Percentiles rank a stretch among this genome's conserved stretches.
These are phyloP conservation scores for Ascochyta lentis DNA, from an alignment of 2,329 filamentous ascomycete species.

Conservation along the genomic window DNA sequence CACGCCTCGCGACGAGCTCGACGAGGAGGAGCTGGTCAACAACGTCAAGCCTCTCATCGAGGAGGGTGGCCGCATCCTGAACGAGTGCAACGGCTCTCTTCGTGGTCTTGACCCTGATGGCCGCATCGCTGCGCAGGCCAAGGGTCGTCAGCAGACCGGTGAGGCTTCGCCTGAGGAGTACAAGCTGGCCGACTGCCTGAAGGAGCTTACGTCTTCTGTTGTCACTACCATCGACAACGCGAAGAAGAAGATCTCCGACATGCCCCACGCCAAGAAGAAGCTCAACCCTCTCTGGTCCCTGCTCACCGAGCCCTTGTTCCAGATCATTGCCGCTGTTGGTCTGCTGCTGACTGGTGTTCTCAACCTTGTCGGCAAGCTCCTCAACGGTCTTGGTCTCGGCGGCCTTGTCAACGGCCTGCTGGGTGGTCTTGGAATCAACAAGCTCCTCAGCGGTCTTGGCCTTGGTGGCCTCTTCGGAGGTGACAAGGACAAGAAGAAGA, in stretches of 20 bases:
- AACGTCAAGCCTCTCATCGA: conserved; percentile 89
- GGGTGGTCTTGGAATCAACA: conserved; percentile 76
- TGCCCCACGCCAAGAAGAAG: conserved; percentile 95
- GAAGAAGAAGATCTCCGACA: conserved; percentile 86
- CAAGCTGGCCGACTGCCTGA: conserved; percentile 81
- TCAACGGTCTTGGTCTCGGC: conserved; percentile 82
- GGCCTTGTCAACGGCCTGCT: conserved; percentile 80
- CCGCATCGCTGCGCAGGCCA: conserved; percentile 81
- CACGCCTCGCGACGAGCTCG: conserved; percentile 83
- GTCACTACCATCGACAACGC: conserved; percentile 84
- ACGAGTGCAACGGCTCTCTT: conserved; percentile 85
- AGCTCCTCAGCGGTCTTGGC: conserved; percentile 76
- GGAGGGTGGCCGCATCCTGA: conserved; percentile 80
- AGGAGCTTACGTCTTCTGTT: conserved; percentile 83
- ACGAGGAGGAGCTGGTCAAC: conserved; percentile 87
- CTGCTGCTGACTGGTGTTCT: conserved; percentile 82
- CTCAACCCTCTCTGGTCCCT: conserved; percentile 89
- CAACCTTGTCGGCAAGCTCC: conserved; percentile 79
- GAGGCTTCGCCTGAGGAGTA: conserved; percentile 86
- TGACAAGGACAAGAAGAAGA: conserved; percentile 62
- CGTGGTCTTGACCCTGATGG: conserved; percentile 90
- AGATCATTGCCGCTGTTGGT: conserved; percentile 90
- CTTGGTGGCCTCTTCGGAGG: conserved; percentile 63
- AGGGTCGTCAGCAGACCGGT: conserved; percentile 75
- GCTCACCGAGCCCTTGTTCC: conserved; percentile 83